phyloP scores from a whole-genome alignment of 2,329 filamentous ascomycete species.

The Penicillium brasilianum region DNA sequence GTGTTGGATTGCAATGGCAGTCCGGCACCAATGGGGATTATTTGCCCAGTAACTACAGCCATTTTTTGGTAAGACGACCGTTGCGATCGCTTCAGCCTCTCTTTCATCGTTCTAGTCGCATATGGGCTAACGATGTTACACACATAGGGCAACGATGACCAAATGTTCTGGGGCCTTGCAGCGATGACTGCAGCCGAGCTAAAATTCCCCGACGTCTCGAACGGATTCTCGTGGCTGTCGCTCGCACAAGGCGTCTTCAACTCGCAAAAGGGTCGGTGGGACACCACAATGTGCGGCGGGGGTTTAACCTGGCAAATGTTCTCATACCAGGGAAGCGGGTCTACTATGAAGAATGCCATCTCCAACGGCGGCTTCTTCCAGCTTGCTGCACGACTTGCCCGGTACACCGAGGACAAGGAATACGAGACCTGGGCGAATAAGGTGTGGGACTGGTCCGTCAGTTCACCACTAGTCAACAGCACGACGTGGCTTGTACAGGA shows the following conservation, averaged over 20 bases:
- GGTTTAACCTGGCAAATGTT: constrained; percentile 85
- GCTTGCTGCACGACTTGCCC: constrained; percentile 74
- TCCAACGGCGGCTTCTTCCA: constrained; percentile 85
- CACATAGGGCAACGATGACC: constrained; percentile 68
- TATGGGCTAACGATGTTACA: not conserved
- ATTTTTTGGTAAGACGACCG: constrained; percentile 27
- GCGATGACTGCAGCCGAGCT: constrained; percentile 71
- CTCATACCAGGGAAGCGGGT: constrained; percentile 75
- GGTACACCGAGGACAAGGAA: constrained; percentile 66
- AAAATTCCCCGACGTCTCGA: constrained; percentile 64
- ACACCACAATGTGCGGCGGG: constrained; percentile 68
- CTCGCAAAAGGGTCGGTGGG: constrained; percentile 72
- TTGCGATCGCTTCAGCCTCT: not conserved
- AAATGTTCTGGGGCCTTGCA: constrained; percentile 72
- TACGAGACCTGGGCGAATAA: constrained; percentile 68
- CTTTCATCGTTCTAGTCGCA: not conserved
- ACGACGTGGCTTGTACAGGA: constrained; percentile 67
- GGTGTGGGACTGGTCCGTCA: constrained; percentile 66
- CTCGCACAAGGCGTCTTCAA: constrained; percentile 75
- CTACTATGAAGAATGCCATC: constrained; percentile 82
- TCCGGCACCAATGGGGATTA: constrained; percentile 42
- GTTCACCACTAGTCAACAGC: constrained; percentile 63
- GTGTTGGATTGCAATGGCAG: constrained; percentile 43
- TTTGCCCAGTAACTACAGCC: constrained; percentile 46
- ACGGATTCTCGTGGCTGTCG: constrained; percentile 52